A percentile compares a stretch with the other conserved stretches of the same genome.
phyloP scores from a whole-genome alignment of 768 basidiomycete genomes.

The Mycena venus region DNA sequence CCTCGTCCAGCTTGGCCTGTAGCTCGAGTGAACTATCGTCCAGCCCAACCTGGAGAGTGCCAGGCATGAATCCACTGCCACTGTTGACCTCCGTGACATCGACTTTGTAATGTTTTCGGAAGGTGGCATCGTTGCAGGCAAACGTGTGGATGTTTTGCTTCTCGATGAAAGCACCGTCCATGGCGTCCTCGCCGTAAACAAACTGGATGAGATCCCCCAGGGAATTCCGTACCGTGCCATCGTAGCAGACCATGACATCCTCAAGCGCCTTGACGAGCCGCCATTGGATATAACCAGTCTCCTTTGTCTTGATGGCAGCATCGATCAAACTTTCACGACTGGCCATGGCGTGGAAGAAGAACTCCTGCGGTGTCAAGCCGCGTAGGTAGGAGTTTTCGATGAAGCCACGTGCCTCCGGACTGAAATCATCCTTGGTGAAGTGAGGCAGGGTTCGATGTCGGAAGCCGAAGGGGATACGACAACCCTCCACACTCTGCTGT shows the following conservation, averaged over 20 bases:
- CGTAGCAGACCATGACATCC: conserved; percentile 97
- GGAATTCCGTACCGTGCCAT: conserved; percentile 98
- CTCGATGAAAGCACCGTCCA: conserved; percentile 98
- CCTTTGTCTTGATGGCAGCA: conserved; percentile 99
- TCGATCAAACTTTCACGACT: conserved; percentile 99
- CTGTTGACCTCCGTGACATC: conserved; percentile 80
- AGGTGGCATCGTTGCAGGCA: conserved; percentile 82
- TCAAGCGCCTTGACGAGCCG: conserved; percentile 98
- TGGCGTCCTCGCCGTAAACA: conserved; percentile 97
- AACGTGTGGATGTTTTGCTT: conserved; percentile 94
- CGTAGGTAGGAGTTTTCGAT: conserved; percentile 99
- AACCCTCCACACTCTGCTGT: conserved; percentile 97
- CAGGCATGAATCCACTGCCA: conserved; percentile 24
- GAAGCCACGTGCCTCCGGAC: conserved; percentile 97
- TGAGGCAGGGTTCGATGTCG: conserved; percentile 96
- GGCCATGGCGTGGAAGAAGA: conserved; percentile 99
- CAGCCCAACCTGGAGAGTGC: conserved; percentile 83
- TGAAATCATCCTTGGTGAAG: conserved; percentile 98
- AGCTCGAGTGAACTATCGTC: conserved; percentile 82
- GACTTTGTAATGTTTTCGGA: conserved; percentile 93
- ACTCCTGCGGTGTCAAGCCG: conserved; percentile 97
- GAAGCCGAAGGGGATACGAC: conserved; percentile 98
- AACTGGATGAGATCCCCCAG: conserved; percentile 97
- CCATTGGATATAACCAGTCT: conserved; percentile 99
- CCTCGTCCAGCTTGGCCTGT: conserved; percentile 76